phyloP scores from a whole-genome alignment of 2,329 filamentous ascomycete species.

The Colletotrichum sp. region DNA sequence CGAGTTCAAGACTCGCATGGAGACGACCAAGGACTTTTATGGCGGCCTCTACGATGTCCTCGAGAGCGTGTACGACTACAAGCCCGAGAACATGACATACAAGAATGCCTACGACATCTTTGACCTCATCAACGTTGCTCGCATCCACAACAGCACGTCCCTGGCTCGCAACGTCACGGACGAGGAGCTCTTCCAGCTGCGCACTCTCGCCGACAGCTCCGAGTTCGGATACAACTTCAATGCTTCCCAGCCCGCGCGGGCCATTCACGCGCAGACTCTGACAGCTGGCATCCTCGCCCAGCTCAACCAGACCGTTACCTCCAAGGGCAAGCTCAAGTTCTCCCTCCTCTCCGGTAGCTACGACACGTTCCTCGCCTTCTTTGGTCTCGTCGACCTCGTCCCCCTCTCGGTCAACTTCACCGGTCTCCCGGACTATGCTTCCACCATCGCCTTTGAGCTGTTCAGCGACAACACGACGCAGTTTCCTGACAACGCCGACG shows the following conservation, averaged over 20 bases:
- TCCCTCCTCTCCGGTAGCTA: slow-evolving; percentile 38
- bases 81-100: slow-evolving; percentile 36
- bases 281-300: slow-evolving; percentile 32
- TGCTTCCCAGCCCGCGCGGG: slow-evolving; percentile 28
- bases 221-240: slow-evolving; percentile 38
- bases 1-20: slow-evolving; percentile 26
- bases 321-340: slow-evolving; percentile 36
- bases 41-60: slow-evolving; percentile 32
- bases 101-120: slow-evolving; percentile 39
- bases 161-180: slow-evolving; percentile 33
- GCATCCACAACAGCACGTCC: slow-evolving; percentile 34
- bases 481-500: slow-evolving; percentile 30
- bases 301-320: slow-evolving; percentile 34
- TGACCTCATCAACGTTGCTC: slow-evolving; percentile 39
- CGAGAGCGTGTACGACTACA: slow-evolving; percentile 33
- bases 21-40: slow-evolving; percentile 35
- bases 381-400: slow-evolving; percentile 32
- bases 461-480: slow-evolving; percentile 26
- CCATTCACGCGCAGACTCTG: slow-evolving; percentile 36
- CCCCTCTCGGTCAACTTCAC: slow-evolving; percentile 31
- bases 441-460: slow-evolving; percentile 42
- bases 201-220: slow-evolving; percentile 35
- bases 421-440: slow-evolving; percentile 38
- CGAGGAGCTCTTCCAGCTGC: slow-evolving; percentile 35
- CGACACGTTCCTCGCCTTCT: slow-evolving; percentile 41